Base-by-base conservation (phyloP, 2,329 filamentous ascomycete genomes). In the Colletotrichum trifolii region DNA sequence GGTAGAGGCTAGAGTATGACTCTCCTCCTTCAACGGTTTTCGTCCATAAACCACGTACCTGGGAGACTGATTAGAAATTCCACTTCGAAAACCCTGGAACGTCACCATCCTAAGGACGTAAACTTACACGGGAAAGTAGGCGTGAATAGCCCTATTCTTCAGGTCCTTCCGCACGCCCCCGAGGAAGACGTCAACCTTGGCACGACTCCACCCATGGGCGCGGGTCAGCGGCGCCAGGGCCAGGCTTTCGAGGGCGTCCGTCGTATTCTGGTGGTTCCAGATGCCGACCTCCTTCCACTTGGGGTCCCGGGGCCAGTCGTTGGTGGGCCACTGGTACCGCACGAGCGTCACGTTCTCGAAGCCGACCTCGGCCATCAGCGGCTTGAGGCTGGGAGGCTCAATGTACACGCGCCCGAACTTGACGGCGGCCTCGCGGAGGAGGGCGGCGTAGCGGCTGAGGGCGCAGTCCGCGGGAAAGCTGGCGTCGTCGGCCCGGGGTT, bases 271-370 rank as follows among this genome's bases (percentile, higher is more conserved):
- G 35, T 36, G 25, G 34, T 39, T 56, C 54, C 54, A 56, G n/a
- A 12, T 12, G 0, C 84, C 85, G 1, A 86, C 69, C 57, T 85
- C 79, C 71, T 86, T 87, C 60, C 82, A 77, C 33, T 80, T 78
- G 8, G 77, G 75, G 46, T 85, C 81, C 50, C 80, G 81, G 0
- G 84, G 81, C 85, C 85, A 87, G 11, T 76, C 72, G 68, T 83
- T 84, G 35, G 77, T 78, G 0, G 85, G 85, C 74, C 84, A 81
- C 71, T 81, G 83, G 68, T 78, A 82, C n/a, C 81, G 69, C 2
- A 78, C 73, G 70, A 86, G 81, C 0, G 74, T 73, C 0, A 89
- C 81, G 54, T 87, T 79, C 56, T 79, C 75, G 67, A 88, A 88
- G 1, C 86, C 87, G 0, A 81, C 83, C 13, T 83, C 81, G 6